A percentile compares a stretch with the other conserved stretches of the same genome.
These are phyloP conservation scores for Penicillium cataractarum DNA, from an alignment of 495 filamentous ascomycete species.

Conservation along the genomic window DNA sequence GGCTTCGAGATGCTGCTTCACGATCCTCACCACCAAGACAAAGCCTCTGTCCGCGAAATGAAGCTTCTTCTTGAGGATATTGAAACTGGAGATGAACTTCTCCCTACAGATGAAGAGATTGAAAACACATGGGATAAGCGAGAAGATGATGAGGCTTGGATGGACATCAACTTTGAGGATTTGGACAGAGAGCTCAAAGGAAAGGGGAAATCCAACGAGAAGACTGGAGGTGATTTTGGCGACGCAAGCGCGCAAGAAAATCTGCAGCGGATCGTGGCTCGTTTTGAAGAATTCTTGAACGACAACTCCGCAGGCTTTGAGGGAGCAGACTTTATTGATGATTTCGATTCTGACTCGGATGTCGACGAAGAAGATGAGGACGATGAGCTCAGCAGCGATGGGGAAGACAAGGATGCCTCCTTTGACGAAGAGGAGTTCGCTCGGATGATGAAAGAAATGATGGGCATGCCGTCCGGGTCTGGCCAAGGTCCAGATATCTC, in stretches of 20 bases:
- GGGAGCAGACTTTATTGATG: constrained; percentile 73
- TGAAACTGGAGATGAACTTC: constrained; percentile 55
- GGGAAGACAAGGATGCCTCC: constrained; percentile 74
- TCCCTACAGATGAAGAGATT: constrained; percentile 79
- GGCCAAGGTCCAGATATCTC: constrained; percentile 29
- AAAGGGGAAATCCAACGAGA: constrained; percentile 38
- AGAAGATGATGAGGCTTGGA: constrained; percentile 87
- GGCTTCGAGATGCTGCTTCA: constrained; percentile 88
- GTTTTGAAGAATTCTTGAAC: constrained; percentile 91
- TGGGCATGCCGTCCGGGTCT: constrained; percentile 67
- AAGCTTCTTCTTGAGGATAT: constrained; percentile 75
- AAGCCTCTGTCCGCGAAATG: constrained; percentile 69
- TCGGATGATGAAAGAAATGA: constrained; percentile 92
- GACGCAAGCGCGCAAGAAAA: constrained; percentile 80
- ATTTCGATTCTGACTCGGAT: constrained; percentile 61
- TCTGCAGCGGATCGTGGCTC: constrained; percentile 82
- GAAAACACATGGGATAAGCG: constrained; percentile 59
- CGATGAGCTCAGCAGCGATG: constrained; percentile 55
- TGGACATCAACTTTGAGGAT: constrained; percentile 88
- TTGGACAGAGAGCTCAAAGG: constrained; percentile 81
- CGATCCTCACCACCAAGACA: constrained; percentile 66
- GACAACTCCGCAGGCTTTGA: constrained; percentile 80
- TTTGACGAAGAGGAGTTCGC: constrained; percentile 87
- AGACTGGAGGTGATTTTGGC: constrained; percentile 63
- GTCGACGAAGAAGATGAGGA: constrained; percentile 63